Conservation (phyloP, 2,329 filamentous ascomycete genomes). For the Alternaria arborescens region DNA sequence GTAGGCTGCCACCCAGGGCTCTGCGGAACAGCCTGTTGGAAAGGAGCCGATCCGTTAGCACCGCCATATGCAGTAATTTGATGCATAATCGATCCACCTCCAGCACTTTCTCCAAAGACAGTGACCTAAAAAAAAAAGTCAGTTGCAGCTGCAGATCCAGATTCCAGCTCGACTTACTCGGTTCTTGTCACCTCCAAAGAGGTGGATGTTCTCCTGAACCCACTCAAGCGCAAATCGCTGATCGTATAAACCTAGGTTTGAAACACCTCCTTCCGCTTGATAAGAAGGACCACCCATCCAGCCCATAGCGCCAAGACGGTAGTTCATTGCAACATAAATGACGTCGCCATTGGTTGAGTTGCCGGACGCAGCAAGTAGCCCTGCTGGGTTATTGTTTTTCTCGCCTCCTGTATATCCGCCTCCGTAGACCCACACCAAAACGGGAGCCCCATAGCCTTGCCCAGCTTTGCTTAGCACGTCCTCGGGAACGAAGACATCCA, state of each 20-base stretch:
- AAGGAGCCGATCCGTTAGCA: constrained; percentile 48
- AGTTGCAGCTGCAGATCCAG: not conserved
- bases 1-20: constrained; percentile 52
- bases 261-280: constrained; percentile 45
- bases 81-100: constrained; percentile 51
- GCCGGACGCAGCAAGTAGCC: constrained; percentile 55
- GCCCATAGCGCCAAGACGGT: constrained; percentile 55
- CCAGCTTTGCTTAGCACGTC: constrained; percentile 46
- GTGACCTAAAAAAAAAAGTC: constrained; percentile 27
- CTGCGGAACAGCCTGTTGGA: constrained; percentile 50
- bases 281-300: constrained; percentile 46
- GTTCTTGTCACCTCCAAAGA: constrained; percentile 51
- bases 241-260: constrained; percentile 49
- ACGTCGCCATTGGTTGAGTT: constrained; percentile 52
- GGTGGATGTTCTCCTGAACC: constrained; percentile 51
- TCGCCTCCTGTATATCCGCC: constrained; percentile 55
- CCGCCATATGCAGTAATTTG: constrained; percentile 54
- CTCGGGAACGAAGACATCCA: constrained; percentile 59
- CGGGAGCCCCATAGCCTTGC: constrained; percentile 51
- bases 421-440: constrained; percentile 62
- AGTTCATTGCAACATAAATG: constrained; percentile 57
- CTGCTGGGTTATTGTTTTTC: constrained; percentile 52
- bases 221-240: constrained; percentile 53
- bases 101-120: constrained; percentile 51
- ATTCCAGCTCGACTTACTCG: constrained; percentile 29